Evolutionary conservation across 305 asterid genomes (phyloP).

Genomic region (Fraxinus baroniana): DNA sequence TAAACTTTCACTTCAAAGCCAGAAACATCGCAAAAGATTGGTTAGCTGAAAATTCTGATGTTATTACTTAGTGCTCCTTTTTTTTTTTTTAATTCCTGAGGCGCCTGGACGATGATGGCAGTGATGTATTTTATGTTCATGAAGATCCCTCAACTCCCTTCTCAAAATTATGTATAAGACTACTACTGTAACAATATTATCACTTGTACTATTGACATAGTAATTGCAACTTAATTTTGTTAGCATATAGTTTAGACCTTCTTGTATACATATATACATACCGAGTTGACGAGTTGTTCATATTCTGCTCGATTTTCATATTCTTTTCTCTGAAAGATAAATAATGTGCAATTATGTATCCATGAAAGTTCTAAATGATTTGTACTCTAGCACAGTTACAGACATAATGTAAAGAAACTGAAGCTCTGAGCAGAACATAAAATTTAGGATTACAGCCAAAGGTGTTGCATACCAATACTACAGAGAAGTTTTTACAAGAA

Average conservation of each 20-base stretch:
- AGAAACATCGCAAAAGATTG: neutral
- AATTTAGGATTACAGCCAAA: too few species aligned
- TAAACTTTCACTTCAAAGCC: neutral
- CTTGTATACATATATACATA: neutral
- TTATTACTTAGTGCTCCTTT: neutral
- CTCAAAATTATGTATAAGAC: neutral
- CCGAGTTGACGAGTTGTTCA: neutral
- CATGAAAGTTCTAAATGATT: neutral
- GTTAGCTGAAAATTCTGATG: neutral
- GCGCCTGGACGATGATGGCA: neutral
- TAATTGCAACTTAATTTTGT: neutral
- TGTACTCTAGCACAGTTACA: neutral
- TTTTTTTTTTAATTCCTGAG: neutral
- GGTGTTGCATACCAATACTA: too few species aligned
- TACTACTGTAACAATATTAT: neutral
- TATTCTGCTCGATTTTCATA: neutral
- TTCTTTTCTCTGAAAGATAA: conserved; percentile 26
- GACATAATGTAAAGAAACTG: neutral
- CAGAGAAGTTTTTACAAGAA: too few species aligned
- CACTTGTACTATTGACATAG: neutral
- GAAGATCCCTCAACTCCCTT: neutral
- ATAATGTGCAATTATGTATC: neutral
- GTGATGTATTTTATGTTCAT: neutral
- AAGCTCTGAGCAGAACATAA: neutral
- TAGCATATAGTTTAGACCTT: neutral